phyloP scores from a whole-genome alignment of 1,139 yeast genomes.

The Diutina sp. region DNA sequence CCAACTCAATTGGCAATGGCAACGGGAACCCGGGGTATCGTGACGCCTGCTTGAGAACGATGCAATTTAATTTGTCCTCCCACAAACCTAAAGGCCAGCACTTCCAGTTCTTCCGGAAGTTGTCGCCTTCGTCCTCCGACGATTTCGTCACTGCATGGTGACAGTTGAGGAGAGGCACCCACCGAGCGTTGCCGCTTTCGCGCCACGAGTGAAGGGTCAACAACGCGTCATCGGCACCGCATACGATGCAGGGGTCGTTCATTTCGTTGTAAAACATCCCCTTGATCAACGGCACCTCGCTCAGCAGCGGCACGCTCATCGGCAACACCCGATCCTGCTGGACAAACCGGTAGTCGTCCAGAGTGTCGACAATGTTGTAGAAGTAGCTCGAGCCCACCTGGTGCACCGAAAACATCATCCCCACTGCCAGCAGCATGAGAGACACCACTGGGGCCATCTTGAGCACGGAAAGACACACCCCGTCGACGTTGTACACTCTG shows the following conservation, averaged over 20 bases:
- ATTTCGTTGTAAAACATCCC: conserved; percentile 1
- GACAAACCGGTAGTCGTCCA: conserved; percentile 22
- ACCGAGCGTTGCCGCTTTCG: conserved; percentile 57
- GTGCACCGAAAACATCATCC: conserved; percentile 21
- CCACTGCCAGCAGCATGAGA: conserved; percentile 20
- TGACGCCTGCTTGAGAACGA: conserved; percentile 43
- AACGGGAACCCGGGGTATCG: conserved; percentile 58
- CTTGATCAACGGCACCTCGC: conserved; percentile 2
- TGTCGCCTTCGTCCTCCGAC: conserved; percentile 29
- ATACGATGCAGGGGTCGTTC: conserved; percentile 58
- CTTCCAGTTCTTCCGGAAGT: conserved; percentile 33
- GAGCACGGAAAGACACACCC: conserved; percentile 27
- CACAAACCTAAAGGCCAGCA: conserved; percentile 87
- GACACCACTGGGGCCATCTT: conserved; percentile 28
- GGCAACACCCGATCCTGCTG: conserved; percentile 32
- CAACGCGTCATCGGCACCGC: conserved; percentile 56
- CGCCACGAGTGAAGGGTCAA: conserved; percentile 71
- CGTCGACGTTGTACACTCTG: conserved; percentile 26
- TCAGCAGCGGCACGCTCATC: conserved; percentile 11
- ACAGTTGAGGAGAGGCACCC: conserved; percentile 81
- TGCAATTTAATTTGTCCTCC: conserved; percentile 57
- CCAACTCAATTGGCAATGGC: conserved; percentile 72
- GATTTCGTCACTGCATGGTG: conserved; percentile 28
- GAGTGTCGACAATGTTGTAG: conserved; percentile 24
- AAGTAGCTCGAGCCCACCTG: conserved; percentile 20